A percentile compares a stretch with the other conserved stretches of the same genome.
These are phyloP conservation scores for Zea luxurians DNA, from an alignment of 176 grass and related monocot species.

Conservation along the genomic window DNA sequence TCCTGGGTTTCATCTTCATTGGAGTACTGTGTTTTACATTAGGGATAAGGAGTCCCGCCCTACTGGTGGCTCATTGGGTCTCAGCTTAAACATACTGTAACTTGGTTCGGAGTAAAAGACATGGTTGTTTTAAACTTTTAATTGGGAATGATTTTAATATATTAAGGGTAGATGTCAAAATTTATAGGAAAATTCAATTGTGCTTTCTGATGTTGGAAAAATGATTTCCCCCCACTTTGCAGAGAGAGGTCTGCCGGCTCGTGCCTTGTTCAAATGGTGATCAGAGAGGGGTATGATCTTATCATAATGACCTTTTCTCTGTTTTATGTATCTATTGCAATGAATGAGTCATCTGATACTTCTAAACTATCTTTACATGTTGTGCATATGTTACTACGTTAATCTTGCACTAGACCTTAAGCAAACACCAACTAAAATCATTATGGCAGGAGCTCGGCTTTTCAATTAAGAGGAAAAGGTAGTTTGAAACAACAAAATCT, in stretches of 20 bases:
- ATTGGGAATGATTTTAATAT: conserved; percentile 20
- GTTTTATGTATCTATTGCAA: conserved; percentile 9
- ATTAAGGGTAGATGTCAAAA: conserved; percentile 1
- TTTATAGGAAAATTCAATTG: conserved; percentile 17
- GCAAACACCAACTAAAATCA: not conserved
- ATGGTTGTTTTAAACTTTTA: not conserved
- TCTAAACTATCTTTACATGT: conserved; percentile 12
- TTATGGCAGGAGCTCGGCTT: not conserved
- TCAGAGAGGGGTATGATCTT: conserved; percentile 74
- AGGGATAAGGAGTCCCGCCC: too few species aligned
- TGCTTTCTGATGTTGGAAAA: conserved; percentile 3
- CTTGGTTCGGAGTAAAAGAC: not conserved
- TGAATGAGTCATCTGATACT: not conserved
- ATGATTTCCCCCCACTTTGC: conserved; percentile 37
- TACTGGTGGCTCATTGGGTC: too few species aligned
- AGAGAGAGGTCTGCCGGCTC: conserved; percentile 86
- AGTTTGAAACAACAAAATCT: not conserved
- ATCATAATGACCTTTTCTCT: conserved; percentile 16
- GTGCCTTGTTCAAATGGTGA: conserved; percentile 68
- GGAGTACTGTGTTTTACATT: too few species aligned
- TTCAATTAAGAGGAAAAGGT: not conserved
- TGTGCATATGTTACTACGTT: not conserved
- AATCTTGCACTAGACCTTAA: conserved; percentile 19
- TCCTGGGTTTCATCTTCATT: too few species aligned
- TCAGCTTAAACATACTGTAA: too few species aligned